Conservation (phyloP, 2,329 filamentous ascomycete genomes). For the Monilinia aucupariae region DNA sequence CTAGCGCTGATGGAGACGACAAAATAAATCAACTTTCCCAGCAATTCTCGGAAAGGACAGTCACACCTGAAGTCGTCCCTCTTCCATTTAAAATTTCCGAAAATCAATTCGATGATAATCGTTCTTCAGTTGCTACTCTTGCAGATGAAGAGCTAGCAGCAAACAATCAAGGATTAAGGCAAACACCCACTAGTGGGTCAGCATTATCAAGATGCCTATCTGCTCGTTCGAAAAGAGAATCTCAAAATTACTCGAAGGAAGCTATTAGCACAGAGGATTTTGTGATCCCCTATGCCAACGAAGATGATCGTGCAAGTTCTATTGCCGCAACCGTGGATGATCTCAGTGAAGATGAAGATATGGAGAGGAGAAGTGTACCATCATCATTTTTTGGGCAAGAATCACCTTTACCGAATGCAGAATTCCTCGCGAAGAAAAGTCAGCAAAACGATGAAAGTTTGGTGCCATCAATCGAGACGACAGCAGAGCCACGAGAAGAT, state of each 20-base stretch:
- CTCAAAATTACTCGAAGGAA: slow-evolving; percentile 28
- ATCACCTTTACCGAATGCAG: neutral
- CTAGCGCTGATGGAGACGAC: slow-evolving; percentile 34
- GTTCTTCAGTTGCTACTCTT: slow-evolving; percentile 65
- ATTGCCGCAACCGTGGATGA: slow-evolving; percentile 54
- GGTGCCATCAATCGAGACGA: neutral
- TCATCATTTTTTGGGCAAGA: slow-evolving; percentile 26
- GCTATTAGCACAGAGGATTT: slow-evolving; percentile 41
- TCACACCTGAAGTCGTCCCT: slow-evolving; percentile 53
- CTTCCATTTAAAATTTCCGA: slow-evolving; percentile 59
- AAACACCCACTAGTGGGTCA: slow-evolving; percentile 45
- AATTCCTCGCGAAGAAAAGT: neutral
- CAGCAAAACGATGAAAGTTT: neutral
- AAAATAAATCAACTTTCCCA: slow-evolving; percentile 31
- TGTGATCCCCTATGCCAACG: slow-evolving; percentile 35
- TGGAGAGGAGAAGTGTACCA: slow-evolving; percentile 30
- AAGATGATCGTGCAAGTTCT: slow-evolving; percentile 44
- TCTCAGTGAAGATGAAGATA: slow-evolving; percentile 39
- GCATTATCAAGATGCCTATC: slow-evolving; percentile 29
- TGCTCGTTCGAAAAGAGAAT: slow-evolving; percentile 23
- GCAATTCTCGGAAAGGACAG: slow-evolving; percentile 34
- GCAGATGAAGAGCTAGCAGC: slow-evolving; percentile 57
- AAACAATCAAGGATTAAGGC: slow-evolving; percentile 47
- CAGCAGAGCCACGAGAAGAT: neutral
- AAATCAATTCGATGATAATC: slow-evolving; percentile 43